phyloP scores from a whole-genome alignment of 768 basidiomycete species.

The Rhodotorula toruloides region DNA sequence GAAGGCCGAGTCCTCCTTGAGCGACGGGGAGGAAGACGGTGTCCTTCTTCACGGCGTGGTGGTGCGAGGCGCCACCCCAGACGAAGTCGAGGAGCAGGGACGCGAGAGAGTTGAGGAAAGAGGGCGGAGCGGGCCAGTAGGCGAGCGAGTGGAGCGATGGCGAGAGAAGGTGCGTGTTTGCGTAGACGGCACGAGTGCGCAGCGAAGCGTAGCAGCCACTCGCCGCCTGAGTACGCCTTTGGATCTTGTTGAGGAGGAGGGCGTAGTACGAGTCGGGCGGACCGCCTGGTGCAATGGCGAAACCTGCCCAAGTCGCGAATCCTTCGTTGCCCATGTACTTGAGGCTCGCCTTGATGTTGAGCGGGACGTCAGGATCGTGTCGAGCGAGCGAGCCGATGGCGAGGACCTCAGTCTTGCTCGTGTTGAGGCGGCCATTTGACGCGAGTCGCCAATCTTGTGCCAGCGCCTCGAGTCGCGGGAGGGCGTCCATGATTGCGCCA shows the following conservation, averaged over 20 bases:
- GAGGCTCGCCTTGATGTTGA: not conserved
- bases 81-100: not conserved
- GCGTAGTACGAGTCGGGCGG: not conserved
- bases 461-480: not conserved
- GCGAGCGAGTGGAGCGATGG: not conserved
- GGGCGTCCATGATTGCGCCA: not conserved
- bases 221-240: not conserved
- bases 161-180: not conserved
- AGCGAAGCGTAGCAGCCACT: not conserved
- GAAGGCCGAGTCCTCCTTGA: not conserved
- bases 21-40: not conserved
- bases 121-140: not conserved
- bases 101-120: not conserved
- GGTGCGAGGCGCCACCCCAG: not conserved
- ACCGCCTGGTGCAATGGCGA: not conserved
- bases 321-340: not conserved
- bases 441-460: not conserved
- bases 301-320: conserved; percentile 1
- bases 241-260: not conserved
- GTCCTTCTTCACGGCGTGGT: not conserved
- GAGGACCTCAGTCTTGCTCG: not conserved
- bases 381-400: not conserved
- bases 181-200: not conserved
- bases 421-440: conserved; percentile 11
- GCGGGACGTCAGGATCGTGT: too few relatives aligned